Base-by-base conservation (phyloP, 2,329 filamentous ascomycete species). In the Xylaria polymorpha region DNA sequence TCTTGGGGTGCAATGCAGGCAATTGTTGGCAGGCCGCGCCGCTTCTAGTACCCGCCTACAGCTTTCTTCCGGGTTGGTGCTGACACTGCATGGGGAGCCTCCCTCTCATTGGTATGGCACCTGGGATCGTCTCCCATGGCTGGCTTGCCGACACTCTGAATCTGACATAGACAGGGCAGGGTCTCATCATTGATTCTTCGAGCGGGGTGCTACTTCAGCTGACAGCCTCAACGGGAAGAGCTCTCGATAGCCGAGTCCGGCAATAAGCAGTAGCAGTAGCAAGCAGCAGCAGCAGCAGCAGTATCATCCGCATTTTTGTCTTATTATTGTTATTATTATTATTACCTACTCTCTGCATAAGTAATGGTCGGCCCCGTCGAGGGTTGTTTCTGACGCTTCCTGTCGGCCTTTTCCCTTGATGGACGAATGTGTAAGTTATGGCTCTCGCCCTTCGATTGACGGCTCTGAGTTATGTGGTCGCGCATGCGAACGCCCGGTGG, bases 381-480 rank as follows among this genome's bases (percentile, higher is more conserved):
- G 39, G 22, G 20, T 20, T 32, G 44, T 25, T 57, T 56, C 44
- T 59, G 46, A 61, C 48, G 64, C 67, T 66, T 55, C 53, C 46
- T 60, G 46, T 48, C 64, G 62, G 64, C 63, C 71, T 60, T 63
- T 51, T 22, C 58, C 63, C 61, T 69, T 66, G 74, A 76, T 74
- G 73, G 73, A 69, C 67, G 71, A 67, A 72, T 61, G 74, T 67
- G 70, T 67, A 68, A 73, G 72, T 70, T 56, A 78, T 78, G 76
- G 72, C 72, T 71, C 73, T 73, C 71, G 71, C 71, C 68, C 73
- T 75, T 70, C 76, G 74, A 72, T 74, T 77, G 74, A 74, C 73
- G 59, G 68, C 73, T 66, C 72, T 77, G 72, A 74, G 73, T 71
- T 76, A 71, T 68, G 74, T 72, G 68, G 71, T 76, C 70, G 72